A percentile compares a stretch with the other conserved stretches of the same genome.
Evolutionary conservation across 2,329 filamentous ascomycete species (phyloP).

Genomic region (Hypoxylon rubiginosum): DNA sequence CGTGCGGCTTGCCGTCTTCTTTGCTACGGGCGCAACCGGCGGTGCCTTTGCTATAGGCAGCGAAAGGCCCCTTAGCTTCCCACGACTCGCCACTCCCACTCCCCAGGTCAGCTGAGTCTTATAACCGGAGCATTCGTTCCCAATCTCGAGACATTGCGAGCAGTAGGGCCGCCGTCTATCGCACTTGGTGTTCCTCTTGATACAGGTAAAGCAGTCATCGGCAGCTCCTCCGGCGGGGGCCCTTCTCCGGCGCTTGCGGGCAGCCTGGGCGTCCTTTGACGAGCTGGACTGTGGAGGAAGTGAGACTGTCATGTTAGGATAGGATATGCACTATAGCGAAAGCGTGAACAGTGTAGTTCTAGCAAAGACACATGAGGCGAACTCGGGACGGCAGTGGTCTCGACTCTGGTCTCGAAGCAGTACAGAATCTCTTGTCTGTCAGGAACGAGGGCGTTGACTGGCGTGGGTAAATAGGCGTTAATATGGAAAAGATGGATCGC

Average conservation of each 20-base stretch:
- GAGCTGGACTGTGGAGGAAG: constrained; percentile 59
- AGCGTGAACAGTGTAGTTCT: constrained; percentile 43
- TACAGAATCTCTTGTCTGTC: constrained; percentile 49
- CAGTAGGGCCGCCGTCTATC: constrained; percentile 95
- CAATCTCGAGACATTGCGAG: constrained; percentile 90
- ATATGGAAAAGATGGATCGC: constrained; percentile 57
- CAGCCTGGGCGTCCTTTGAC: constrained; percentile 65
- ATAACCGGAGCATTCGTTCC: constrained; percentile 94
- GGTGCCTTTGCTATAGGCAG: constrained; percentile 75
- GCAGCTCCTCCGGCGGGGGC: constrained; percentile 89
- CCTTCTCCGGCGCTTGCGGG: constrained; percentile 84
- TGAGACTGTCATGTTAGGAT: constrained; percentile 63
- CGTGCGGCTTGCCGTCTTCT: constrained; percentile 62
- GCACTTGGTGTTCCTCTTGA: constrained; percentile 85
- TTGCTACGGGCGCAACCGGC: constrained; percentile 64
- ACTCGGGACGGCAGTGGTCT: constrained; percentile 41
- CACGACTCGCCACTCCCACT: constrained; percentile 93
- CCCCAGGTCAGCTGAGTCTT: constrained; percentile 98
- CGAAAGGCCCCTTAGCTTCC: constrained; percentile 91
- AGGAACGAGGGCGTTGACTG: constrained; percentile 55
- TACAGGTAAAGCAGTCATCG: constrained; percentile 95
- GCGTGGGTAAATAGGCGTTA: constrained; percentile 59
- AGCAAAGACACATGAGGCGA: constrained; percentile 45
- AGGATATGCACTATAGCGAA: constrained; percentile 43
- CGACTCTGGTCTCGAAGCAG: constrained; percentile 47